These are phyloP conservation scores for Cornus suecica DNA, from an alignment of 148 eudicot genomes.

Conservation along the genomic window DNA sequence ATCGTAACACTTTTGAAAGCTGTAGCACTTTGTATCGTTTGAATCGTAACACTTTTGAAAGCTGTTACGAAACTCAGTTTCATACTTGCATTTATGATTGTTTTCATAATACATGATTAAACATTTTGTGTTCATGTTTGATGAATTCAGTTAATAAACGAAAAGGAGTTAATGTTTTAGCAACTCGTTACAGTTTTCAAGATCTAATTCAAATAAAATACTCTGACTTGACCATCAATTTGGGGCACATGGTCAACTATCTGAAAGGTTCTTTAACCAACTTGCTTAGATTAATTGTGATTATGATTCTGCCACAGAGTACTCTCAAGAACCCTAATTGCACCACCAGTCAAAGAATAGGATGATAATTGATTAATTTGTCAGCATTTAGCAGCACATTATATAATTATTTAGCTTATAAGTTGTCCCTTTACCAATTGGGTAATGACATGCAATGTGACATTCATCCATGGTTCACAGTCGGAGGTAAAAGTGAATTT, in stretches of 20 bases:
- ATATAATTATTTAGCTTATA: too few species aligned
- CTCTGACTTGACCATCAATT: background rate
- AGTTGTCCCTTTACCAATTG: too few species aligned
- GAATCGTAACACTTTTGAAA: too few species aligned
- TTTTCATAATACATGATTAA: too few species aligned
- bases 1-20: too few species aligned
- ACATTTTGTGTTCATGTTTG: background rate
- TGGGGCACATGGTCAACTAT: background rate
- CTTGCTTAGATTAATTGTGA: background rate
- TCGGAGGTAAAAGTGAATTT: too few species aligned
- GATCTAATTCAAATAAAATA: background rate
- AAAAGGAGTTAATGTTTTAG: background rate
- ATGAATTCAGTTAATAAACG: background rate
- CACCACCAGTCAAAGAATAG: background rate
- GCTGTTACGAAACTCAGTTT: too few species aligned
- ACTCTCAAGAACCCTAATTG: too few species aligned
- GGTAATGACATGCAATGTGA: too few species aligned
- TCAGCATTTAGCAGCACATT: background rate
- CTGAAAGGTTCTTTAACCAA: background rate
- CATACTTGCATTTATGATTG: too few species aligned
- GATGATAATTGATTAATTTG: background rate
- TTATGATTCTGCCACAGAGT: background rate
- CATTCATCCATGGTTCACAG: too few species aligned
- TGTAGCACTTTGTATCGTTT: too few species aligned
- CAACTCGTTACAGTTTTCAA: background rate